A percentile compares a stretch with the other conserved stretches of the same genome.
These are phyloP conservation scores for Scorias spongiosa DNA, from an alignment of 2,329 filamentous ascomycete species.

Conservation along the genomic window DNA sequence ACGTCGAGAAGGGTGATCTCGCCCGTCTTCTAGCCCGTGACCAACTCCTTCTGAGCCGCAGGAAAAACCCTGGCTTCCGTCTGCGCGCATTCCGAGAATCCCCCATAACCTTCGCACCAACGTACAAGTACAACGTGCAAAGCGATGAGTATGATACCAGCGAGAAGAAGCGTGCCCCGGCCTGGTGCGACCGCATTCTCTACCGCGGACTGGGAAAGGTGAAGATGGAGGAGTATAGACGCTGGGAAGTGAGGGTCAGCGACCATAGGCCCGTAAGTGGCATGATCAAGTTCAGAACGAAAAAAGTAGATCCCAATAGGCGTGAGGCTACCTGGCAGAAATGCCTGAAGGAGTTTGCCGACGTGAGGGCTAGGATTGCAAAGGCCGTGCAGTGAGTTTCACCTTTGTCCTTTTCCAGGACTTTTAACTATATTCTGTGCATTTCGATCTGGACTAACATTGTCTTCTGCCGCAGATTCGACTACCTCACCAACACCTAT, in stretches of 20 bases:
- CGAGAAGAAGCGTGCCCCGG: slow-evolving; percentile 85
- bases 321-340: slow-evolving; percentile 54
- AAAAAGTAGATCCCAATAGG: slow-evolving; percentile 57
- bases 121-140: slow-evolving; percentile 96
- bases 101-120: slow-evolving; percentile 82
- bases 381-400: slow-evolving; percentile 60
- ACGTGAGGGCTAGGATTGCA: slow-evolving; percentile 52
- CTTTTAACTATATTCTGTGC: not conserved
- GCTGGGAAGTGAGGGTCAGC: slow-evolving; percentile 80
- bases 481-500: slow-evolving; percentile 49
- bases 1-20: slow-evolving; percentile 67
- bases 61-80: slow-evolving; percentile 78
- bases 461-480: slow-evolving; percentile 32
- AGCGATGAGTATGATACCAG: slow-evolving; percentile 78
- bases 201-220: slow-evolving; percentile 69
- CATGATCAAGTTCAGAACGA: slow-evolving; percentile 66
- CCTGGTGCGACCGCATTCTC: slow-evolving; percentile 92
- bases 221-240: slow-evolving; percentile 71
- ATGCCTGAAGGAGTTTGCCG: slow-evolving; percentile 48
- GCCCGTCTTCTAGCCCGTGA: slow-evolving; percentile 80
- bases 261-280: slow-evolving; percentile 91
- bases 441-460: not conserved
- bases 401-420: not conserved
- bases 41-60: slow-evolving; percentile 75
- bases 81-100: slow-evolving; percentile 81